A percentile compares a stretch with the other conserved stretches of the same genome.
Conservation (phyloP, 352 stramenopile genomes). For the Phytophthora cryptogea region DNA sequence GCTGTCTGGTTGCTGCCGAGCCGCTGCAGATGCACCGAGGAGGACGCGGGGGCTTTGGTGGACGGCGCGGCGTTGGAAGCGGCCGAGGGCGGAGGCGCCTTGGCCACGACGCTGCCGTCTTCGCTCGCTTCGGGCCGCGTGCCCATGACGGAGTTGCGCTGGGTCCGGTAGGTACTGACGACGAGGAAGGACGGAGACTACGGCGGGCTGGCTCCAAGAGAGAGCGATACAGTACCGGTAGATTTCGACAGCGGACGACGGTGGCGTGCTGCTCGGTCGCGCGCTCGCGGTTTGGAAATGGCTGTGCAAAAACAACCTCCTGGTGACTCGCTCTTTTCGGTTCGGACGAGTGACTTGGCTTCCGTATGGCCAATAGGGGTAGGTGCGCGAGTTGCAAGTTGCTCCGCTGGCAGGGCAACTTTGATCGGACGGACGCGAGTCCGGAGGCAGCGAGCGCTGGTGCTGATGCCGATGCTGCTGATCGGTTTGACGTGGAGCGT, state of each 20-base stretch:
- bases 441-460: neutral
- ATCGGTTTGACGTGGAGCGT: neutral
- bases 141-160: conserved; percentile 16
- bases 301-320: neutral
- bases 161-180: neutral
- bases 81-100: neutral
- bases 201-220: neutral
- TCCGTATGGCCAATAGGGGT: neutral
- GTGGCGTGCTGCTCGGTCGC: neutral
- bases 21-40: conserved; percentile 21
- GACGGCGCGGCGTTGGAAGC: neutral
- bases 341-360: neutral
- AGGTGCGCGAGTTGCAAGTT: neutral
- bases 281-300: neutral
- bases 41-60: conserved; percentile 3
- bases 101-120: conserved; percentile 18
- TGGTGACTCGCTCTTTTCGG: neutral
- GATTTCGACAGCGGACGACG: neutral
- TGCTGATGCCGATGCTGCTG: too few species aligned
- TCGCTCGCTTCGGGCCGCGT: conserved; percentile 29
- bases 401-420: neutral
- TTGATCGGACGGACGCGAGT: neutral
- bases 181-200: neutral
- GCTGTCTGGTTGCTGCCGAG: conserved; percentile 9
- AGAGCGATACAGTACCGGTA: conserved; percentile 4